phyloP scores from a whole-genome alignment of 2,329 filamentous ascomycete species.

The Monosporascus sp. region DNA sequence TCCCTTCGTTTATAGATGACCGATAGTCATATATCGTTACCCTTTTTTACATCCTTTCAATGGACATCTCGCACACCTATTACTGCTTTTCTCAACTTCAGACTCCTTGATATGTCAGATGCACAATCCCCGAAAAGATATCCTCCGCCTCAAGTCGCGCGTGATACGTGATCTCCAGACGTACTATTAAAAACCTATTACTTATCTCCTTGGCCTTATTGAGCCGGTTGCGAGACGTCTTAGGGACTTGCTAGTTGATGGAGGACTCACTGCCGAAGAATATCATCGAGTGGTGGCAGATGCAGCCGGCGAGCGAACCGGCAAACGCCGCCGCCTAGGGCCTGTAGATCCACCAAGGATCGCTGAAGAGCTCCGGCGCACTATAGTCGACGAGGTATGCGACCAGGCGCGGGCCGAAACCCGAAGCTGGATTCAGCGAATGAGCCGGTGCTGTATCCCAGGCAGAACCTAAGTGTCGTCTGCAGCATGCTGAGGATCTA shows the following conservation, averaged over 20 bases:
- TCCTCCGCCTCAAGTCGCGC: no score
- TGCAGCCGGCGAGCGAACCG: constrained; percentile 25
- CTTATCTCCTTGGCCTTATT: not conserved
- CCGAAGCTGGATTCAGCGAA: constrained; percentile 33
- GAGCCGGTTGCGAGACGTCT: not conserved
- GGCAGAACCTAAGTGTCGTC: constrained; percentile 30
- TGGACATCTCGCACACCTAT: no score
- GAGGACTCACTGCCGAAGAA: constrained; percentile 25
- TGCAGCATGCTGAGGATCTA: constrained; percentile 30
- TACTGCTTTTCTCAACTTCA: no score
- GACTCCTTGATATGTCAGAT: no score
- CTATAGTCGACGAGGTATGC: constrained; percentile 13
- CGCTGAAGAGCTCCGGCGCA: constrained; percentile 20
- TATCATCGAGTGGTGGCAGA: constrained; percentile 27
- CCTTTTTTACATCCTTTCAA: no score
- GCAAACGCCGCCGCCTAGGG: constrained; percentile 19
- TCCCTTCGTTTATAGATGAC: no score
- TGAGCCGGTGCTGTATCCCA: constrained; percentile 33
- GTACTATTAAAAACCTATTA: not conserved
- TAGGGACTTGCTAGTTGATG: constrained; percentile 17
- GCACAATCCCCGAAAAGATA: no score
- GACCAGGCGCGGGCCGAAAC: constrained; percentile 28
- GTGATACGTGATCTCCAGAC: not conserved
- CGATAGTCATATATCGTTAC: no score
- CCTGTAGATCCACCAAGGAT: constrained; percentile 29